Conservation (phyloP, 2,329 filamentous ascomycete genomes). For the Colletotrichum sp. region DNA sequence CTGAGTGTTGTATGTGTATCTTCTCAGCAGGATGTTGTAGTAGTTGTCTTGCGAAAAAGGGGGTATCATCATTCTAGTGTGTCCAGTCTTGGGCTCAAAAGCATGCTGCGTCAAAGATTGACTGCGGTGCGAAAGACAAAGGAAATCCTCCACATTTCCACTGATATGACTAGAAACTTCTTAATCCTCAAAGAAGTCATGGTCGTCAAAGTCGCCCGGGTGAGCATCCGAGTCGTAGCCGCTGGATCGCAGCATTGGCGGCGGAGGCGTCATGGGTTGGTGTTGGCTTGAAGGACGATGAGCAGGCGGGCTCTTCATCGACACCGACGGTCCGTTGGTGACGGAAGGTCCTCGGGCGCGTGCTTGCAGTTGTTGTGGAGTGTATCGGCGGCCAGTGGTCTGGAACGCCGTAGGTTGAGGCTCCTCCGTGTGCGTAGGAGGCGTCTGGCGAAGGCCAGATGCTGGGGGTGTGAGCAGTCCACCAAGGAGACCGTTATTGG, state of each 20-base stretch:
- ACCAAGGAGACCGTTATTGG: constrained; percentile 65
- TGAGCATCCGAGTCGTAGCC: constrained; percentile 68
- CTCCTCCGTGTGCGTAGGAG: constrained; percentile 44
- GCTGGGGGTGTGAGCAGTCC: constrained; percentile 91
- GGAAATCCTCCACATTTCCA: constrained; percentile 4
- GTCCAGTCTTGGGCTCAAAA: constrained; percentile 18
- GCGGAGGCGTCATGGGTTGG: constrained; percentile 62
- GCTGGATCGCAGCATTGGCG: constrained; percentile 64
- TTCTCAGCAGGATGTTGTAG: neutral
- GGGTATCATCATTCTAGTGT: constrained; percentile 42
- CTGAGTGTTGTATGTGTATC: neutral
- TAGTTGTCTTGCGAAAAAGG: constrained; percentile 28
- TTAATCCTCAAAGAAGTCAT: constrained; percentile 62
- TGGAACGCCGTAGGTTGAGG: constrained; percentile 66
- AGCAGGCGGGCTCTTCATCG: constrained; percentile 47
- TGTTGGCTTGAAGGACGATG: constrained; percentile 41
- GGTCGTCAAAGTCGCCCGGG: constrained; percentile 63
- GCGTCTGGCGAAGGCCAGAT: constrained; percentile 70
- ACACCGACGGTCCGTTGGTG: constrained; percentile 42
- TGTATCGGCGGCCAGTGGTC: constrained; percentile 63
- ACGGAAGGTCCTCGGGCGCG: constrained; percentile 34
- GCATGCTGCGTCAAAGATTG: constrained; percentile 14
- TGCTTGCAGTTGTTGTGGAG: constrained; percentile 53
- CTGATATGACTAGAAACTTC: constrained; percentile 20
- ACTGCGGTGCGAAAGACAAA: constrained; percentile 18